Percentiles rank a stretch among this genome's conserved stretches.
Conservation (phyloP, 192 early-diverging fungal species). For the Backusella macrospora region DNA sequence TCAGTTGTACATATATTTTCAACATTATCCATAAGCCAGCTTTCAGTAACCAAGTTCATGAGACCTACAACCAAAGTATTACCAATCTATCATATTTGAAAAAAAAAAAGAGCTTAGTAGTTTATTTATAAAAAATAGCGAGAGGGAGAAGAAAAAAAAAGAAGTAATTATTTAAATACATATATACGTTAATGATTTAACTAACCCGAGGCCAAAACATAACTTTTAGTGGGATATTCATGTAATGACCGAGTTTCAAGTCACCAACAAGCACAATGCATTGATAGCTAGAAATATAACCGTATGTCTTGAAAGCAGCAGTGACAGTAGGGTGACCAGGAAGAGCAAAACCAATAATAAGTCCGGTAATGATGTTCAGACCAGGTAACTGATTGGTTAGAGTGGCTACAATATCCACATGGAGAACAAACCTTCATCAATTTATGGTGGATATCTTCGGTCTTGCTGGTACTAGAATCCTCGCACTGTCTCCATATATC, state of each 20-base stretch:
- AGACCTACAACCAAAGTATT: slow-evolving; percentile 57
- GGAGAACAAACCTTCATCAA: slow-evolving; percentile 78
- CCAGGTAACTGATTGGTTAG: slow-evolving; percentile 77
- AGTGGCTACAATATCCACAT: slow-evolving; percentile 80
- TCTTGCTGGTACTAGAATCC: slow-evolving; percentile 29
- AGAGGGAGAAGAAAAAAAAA: too few relatives aligned
- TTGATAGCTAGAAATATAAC: slow-evolving; percentile 81
- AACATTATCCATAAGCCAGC: slow-evolving; percentile 48
- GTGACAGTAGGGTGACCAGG: slow-evolving; percentile 83
- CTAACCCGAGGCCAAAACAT: too few relatives aligned
- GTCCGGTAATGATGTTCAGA: slow-evolving; percentile 85
- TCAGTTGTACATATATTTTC: slow-evolving; percentile 44
- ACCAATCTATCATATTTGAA: slow-evolving; percentile 52
- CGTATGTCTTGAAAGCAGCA: slow-evolving; percentile 86
- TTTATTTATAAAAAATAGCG: too few relatives aligned
- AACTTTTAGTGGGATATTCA: slow-evolving; percentile 65
- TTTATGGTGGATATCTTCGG: slow-evolving; percentile 65
- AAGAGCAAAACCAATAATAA: slow-evolving; percentile 78
- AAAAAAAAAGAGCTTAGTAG: too few relatives aligned
- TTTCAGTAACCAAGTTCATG: slow-evolving; percentile 51
- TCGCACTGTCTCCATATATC: slow-evolving; percentile 51
- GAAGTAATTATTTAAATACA: too few relatives aligned
- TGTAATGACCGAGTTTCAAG: slow-evolving; percentile 80
- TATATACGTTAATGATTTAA: too few relatives aligned
- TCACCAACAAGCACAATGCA: slow-evolving; percentile 70